These are phyloP conservation scores for Dactylellina haptotyla DNA, from an alignment of 2,329 filamentous ascomycete genomes.

Conservation along the genomic window DNA sequence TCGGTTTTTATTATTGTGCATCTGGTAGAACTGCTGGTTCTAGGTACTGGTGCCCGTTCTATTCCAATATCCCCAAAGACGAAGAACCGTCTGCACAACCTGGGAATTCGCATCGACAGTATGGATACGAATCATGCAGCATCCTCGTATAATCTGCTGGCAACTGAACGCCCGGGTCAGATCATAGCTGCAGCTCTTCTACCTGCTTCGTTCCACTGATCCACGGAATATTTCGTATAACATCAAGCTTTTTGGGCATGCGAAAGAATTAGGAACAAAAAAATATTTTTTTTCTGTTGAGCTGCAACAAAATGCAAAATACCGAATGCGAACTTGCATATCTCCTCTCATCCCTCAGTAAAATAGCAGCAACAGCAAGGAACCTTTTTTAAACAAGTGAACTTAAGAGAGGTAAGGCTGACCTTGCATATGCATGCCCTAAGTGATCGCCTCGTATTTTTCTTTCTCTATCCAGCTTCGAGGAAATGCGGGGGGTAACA, in stretches of 20 bases:
- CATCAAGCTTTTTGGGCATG: constrained; percentile 4
- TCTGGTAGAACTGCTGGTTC: constrained; percentile 78
- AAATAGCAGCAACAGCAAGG: constrained; percentile 1
- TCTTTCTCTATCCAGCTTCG: too few species aligned
- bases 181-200: constrained; percentile 89
- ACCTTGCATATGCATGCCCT: constrained; percentile 50
- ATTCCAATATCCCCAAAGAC: constrained; percentile 80
- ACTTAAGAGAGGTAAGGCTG: constrained; percentile 39
- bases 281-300: constrained; percentile 19
- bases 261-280: background rate
- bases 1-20: background rate
- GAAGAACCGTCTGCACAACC: constrained; percentile 74
- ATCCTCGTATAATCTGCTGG: constrained; percentile 91
- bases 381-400: constrained; percentile 5
- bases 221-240: constrained; percentile 34
- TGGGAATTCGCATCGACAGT: constrained; percentile 87
- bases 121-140: constrained; percentile 93
- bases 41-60: constrained; percentile 83
- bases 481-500: constrained; percentile 41
- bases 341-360: background rate
- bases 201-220: constrained; percentile 48
- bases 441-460: constrained; percentile 53
- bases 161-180: constrained; percentile 87
- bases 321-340: background rate
- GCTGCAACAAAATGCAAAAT: constrained; percentile 13